phyloP scores from a whole-genome alignment of 2,329 filamentous ascomycete species.

The Scortechinia acanthostroma region DNA sequence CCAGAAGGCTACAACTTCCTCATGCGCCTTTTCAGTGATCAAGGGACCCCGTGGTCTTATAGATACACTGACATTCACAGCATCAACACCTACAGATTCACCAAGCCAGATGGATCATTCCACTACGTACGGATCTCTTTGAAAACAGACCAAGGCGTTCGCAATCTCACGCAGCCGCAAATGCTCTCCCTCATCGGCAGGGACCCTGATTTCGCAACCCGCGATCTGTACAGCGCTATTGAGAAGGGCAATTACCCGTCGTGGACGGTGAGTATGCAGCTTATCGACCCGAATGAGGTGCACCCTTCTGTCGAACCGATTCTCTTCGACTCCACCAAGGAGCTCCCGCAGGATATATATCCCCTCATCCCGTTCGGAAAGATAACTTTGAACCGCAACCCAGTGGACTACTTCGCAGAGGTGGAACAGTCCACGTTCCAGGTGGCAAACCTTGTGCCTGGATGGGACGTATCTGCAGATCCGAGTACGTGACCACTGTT shows the following conservation, averaged over 20 bases:
- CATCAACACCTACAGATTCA: slow-evolving; percentile 38
- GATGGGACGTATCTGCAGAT: slow-evolving; percentile 42
- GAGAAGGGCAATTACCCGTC: slow-evolving; percentile 31
- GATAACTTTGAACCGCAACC: slow-evolving; percentile 39
- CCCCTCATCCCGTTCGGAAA: slow-evolving; percentile 38
- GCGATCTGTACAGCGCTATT: slow-evolving; percentile 37
- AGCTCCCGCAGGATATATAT: slow-evolving; percentile 40
- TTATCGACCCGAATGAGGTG: slow-evolving; percentile 42
- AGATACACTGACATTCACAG: slow-evolving; percentile 35
- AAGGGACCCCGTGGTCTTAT: slow-evolving; percentile 35
- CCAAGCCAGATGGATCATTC: slow-evolving; percentile 5
- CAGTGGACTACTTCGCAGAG: slow-evolving; percentile 33
- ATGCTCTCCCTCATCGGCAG: slow-evolving; percentile 29
- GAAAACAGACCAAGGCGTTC: slow-evolving; percentile 34
- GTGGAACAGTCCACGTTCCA: slow-evolving; percentile 52
- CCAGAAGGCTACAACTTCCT: slow-evolving; percentile 39
- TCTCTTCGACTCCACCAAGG: slow-evolving; percentile 48
- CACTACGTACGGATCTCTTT: slow-evolving; percentile 36
- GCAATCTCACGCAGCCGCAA: slow-evolving; percentile 22
- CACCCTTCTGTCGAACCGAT: slow-evolving; percentile 33
- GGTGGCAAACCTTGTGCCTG: slow-evolving; percentile 44
- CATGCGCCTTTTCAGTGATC: slow-evolving; percentile 40
- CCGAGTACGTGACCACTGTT: slow-evolving; percentile 13
- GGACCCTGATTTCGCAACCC: slow-evolving; percentile 42
- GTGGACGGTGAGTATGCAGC: slow-evolving; percentile 44